Evolutionary conservation across 2,329 filamentous ascomycete species (phyloP).

Genomic region (Ophiocordyceps camponoti-floridani): DNA sequence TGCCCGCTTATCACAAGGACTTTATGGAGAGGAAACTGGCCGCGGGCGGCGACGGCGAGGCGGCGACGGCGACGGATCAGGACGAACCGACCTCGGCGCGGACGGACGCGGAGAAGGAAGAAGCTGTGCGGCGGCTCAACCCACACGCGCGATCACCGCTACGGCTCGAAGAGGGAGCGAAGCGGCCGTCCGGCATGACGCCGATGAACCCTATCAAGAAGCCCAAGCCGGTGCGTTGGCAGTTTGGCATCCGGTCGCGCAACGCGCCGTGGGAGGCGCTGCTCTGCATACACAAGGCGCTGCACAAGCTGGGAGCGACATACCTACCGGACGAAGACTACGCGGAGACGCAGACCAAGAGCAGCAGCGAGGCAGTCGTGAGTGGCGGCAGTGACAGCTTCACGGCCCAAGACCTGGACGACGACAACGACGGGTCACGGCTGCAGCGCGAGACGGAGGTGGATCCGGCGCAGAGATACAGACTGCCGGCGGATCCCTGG

Average conservation of each 20-base stretch:
- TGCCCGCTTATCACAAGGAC: conserved; percentile 79
- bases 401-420: conserved; percentile 8
- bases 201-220: conserved; percentile 50
- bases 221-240: conserved; percentile 75
- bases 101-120: conserved; percentile 60
- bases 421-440: conserved; percentile 16
- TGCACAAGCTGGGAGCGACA: conserved; percentile 72
- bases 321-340: conserved; percentile 58
- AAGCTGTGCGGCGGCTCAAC: conserved; percentile 63
- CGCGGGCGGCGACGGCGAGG: conserved; percentile 22
- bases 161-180: conserved; percentile 45
- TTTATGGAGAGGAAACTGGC: conserved; percentile 61
- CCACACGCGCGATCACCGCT: conserved; percentile 62
- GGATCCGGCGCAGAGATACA: conserved; percentile 48
- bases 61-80: conserved; percentile 22
- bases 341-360: conserved; percentile 16
- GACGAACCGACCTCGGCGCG: conserved; percentile 32
- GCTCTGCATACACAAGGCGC: conserved; percentile 83
- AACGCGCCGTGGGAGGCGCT: conserved; percentile 85
- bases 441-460: conserved; percentile 18
- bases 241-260: conserved; percentile 89
- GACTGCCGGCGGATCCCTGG: conserved; percentile 86
- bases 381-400: conserved; percentile 18
- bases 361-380: conserved; percentile 14
- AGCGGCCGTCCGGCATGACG: conserved; percentile 43